These are phyloP conservation scores for Aureobasidium sp. DNA, from an alignment of 2,329 filamentous ascomycete genomes.

Conservation along the genomic window DNA sequence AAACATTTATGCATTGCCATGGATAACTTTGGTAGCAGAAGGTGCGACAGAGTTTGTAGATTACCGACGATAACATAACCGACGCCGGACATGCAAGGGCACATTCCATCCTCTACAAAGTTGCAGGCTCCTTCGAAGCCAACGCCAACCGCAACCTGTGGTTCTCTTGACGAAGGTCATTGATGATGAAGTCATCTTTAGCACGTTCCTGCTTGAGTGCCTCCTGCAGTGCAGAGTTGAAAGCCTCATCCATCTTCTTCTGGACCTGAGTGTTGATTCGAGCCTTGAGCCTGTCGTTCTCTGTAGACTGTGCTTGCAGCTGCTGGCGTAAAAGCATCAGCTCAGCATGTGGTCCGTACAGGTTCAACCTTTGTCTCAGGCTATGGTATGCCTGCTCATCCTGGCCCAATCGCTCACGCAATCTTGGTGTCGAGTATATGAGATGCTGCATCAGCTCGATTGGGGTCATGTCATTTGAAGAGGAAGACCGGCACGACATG, in stretches of 20 bases:
- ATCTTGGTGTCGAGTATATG: background rate
- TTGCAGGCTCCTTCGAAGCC: background rate
- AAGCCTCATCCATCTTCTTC: background rate
- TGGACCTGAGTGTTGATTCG: background rate
- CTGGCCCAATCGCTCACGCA: background rate
- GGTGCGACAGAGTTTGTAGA: too few species aligned
- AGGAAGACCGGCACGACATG: background rate
- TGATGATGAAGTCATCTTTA: conserved; percentile 21
- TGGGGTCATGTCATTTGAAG: background rate
- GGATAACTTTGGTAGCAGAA: too few species aligned
- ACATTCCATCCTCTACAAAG: background rate
- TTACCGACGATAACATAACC: too few species aligned
- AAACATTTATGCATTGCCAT: too few species aligned
- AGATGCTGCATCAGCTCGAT: background rate
- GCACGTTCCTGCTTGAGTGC: conserved; percentile 22
- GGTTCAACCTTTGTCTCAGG: background rate
- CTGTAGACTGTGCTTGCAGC: conserved; percentile 19
- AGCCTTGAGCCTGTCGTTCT: conserved; percentile 17
- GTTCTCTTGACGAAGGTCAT: conserved; percentile 18
- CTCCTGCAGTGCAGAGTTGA: conserved; percentile 21
- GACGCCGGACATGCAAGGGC: too few species aligned
- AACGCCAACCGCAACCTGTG: conserved; percentile 1
- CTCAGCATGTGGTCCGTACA: conserved; percentile 16
- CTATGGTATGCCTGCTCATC: background rate
- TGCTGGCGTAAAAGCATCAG: conserved; percentile 18